Percentiles rank a stretch among this genome's conserved stretches.
Evolutionary conservation across 768 basidiomycete species (phyloP).

Genomic region (Tricholoma flavovirens): DNA sequence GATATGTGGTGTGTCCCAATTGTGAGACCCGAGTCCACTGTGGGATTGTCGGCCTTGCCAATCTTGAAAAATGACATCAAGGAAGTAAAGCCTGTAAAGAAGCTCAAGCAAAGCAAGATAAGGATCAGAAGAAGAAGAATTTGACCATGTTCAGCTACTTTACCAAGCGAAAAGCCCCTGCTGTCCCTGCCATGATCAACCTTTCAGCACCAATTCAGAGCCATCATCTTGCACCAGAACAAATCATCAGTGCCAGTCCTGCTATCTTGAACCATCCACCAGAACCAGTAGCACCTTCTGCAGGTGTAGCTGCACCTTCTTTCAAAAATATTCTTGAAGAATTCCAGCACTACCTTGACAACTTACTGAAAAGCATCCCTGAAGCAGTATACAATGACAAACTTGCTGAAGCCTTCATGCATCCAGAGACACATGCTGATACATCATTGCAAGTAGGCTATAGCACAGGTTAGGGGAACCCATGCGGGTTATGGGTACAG

Average conservation of each 20-base stretch:
- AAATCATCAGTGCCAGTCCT: neutral
- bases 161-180: neutral
- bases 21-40: constrained; percentile 13
- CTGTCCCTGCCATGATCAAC: neutral
- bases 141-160: constrained; percentile 9
- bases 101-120: constrained; percentile 11
- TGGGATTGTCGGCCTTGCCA: constrained; percentile 13
- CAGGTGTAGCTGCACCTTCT: neutral
- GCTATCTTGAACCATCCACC: neutral
- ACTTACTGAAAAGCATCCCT: neutral
- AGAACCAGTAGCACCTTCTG: too few species aligned
- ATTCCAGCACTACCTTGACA: neutral
- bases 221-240: neutral
- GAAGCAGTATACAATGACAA: neutral
- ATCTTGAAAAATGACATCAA: constrained; percentile 13
- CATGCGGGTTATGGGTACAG: too few species aligned
- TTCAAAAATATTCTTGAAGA: neutral
- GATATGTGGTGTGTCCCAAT: too few species aligned
- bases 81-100: constrained; percentile 10
- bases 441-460: too few species aligned
- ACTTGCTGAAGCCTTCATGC: neutral
- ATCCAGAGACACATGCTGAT: neutral
- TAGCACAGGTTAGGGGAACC: too few species aligned
- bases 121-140: constrained; percentile 7
- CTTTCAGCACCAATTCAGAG: neutral